Evolutionary conservation across 2,329 filamentous ascomycete genomes (phyloP).

Genomic region (Leptographium procerum): DNA sequence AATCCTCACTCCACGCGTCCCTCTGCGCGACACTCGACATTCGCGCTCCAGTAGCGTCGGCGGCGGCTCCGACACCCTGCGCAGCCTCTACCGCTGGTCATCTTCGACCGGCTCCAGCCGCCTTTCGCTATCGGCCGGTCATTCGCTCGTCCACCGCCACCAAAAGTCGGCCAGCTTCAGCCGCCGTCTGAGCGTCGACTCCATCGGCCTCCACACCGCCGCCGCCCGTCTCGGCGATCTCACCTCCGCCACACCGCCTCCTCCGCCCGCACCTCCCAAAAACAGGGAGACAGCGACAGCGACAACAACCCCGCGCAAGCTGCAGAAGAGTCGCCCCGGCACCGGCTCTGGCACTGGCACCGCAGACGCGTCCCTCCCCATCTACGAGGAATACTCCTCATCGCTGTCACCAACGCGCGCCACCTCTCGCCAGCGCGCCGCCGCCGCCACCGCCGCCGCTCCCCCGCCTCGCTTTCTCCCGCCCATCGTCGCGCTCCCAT

Average conservation of each 20-base stretch:
- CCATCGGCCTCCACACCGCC: slow-evolving; percentile 17
- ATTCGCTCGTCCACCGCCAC: slow-evolving; percentile 16
- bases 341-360: too few species aligned
- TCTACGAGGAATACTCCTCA: not conserved
- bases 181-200: slow-evolving; percentile 34
- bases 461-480: slow-evolving; percentile 25
- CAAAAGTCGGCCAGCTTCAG: slow-evolving; percentile 22
- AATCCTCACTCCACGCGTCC: slow-evolving; percentile 1
- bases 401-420: not conserved
- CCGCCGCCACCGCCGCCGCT: too few species aligned
- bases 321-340: slow-evolving; percentile 25
- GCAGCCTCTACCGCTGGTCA: slow-evolving; percentile 42
- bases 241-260: not conserved
- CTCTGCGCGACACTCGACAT: slow-evolving; percentile 13
- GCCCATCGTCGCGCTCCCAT: slow-evolving; percentile 28
- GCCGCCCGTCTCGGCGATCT: not conserved
- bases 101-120: slow-evolving; percentile 40
- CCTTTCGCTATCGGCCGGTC: slow-evolving; percentile 18
- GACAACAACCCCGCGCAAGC: slow-evolving; percentile 25
- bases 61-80: slow-evolving; percentile 30
- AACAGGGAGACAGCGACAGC: slow-evolving; percentile 8
- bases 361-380: not conserved
- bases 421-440: not conserved
- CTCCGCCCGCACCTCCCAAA: slow-evolving; percentile 3
- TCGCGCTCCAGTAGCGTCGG: slow-evolving; percentile 26